These are phyloP conservation scores for Aspergillus caelatus DNA, from an alignment of 2,329 filamentous ascomycete genomes.

Conservation along the genomic window DNA sequence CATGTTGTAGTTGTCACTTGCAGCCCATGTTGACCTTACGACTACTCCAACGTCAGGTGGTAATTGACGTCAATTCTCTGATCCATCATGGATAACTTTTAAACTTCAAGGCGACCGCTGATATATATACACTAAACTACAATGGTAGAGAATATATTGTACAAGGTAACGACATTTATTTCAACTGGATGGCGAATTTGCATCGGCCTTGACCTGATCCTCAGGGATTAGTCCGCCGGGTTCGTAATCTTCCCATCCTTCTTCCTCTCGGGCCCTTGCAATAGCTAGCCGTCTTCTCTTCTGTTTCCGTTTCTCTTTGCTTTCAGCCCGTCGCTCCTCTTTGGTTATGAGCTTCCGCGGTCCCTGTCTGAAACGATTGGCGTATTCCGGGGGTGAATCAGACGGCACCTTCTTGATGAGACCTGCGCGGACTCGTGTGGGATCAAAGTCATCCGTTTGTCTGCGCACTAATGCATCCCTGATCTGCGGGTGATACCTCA, in stretches of 20 bases:
- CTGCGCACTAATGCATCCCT: slow-evolving; percentile 12
- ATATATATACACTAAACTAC: neutral
- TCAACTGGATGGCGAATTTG: neutral
- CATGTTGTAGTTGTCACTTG: too few relatives aligned
- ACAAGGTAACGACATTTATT: neutral
- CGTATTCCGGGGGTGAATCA: slow-evolving; percentile 3
- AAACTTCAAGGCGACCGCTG: neutral
- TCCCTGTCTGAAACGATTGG: slow-evolving; percentile 7
- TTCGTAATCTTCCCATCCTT: slow-evolving; percentile 27
- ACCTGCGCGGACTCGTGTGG: neutral
- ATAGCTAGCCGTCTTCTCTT: slow-evolving; percentile 25
- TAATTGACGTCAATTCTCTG: neutral
- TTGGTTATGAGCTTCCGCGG: slow-evolving; percentile 8
- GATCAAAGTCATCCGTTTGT: slow-evolving; percentile 4
- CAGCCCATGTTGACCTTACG: neutral
- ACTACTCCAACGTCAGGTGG: neutral
- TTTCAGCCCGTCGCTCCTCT: slow-evolving; percentile 18
- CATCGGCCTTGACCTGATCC: slow-evolving; percentile 11
- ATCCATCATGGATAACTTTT: neutral
- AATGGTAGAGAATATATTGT: neutral
- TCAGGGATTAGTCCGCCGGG: slow-evolving; percentile 21
- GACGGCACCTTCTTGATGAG: neutral
- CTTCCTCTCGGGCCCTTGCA: slow-evolving; percentile 20
- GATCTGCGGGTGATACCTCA: slow-evolving; percentile 35
- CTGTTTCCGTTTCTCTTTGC: slow-evolving; percentile 25